Conservation (phyloP, 1,139 yeast genomes). For the Suhomyces bribrorum region DNA sequence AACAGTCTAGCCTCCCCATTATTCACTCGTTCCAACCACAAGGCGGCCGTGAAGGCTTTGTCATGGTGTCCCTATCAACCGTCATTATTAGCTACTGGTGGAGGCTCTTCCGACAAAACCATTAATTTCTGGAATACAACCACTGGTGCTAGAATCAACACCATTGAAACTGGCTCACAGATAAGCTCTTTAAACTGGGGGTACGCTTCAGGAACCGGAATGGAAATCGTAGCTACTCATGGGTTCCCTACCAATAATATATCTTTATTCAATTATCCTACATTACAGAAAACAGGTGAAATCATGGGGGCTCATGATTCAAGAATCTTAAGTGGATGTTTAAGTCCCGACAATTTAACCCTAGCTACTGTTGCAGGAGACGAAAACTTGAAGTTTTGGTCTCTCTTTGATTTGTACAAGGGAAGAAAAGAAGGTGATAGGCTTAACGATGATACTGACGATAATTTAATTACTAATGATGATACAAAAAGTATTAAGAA, state of each 20-base stretch:
- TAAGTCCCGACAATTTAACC: constrained; percentile 88
- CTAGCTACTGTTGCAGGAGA: constrained; percentile 96
- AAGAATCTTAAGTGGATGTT: constrained; percentile 76
- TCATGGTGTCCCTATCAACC: constrained; percentile 93
- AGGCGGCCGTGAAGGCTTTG: constrained; percentile 93
- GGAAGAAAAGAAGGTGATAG: constrained; percentile 27
- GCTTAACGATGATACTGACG: constrained; percentile 20
- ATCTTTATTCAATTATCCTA: constrained; percentile 82
- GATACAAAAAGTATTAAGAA: constrained; percentile 18
- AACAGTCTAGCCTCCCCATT: constrained; percentile 47
- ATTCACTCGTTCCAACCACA: constrained; percentile 76
- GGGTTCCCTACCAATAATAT: constrained; percentile 91
- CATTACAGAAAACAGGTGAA: constrained; percentile 85
- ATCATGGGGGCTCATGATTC: constrained; percentile 87
- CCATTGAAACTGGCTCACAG: constrained; percentile 91
- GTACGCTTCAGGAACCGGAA: constrained; percentile 64
- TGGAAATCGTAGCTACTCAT: constrained; percentile 90
- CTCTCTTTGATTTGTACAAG: constrained; percentile 68
- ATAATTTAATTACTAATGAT: constrained; percentile 17
- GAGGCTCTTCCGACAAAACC: constrained; percentile 88
- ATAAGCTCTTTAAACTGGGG: constrained; percentile 95
- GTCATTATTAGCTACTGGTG: constrained; percentile 89
- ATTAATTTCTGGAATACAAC: constrained; percentile 96
- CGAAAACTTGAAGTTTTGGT: constrained; percentile 95
- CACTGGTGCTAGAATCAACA: constrained; percentile 83